Base-by-base conservation (phyloP, 2,329 filamentous ascomycete genomes). In the Epichloe gansuensis region DNA sequence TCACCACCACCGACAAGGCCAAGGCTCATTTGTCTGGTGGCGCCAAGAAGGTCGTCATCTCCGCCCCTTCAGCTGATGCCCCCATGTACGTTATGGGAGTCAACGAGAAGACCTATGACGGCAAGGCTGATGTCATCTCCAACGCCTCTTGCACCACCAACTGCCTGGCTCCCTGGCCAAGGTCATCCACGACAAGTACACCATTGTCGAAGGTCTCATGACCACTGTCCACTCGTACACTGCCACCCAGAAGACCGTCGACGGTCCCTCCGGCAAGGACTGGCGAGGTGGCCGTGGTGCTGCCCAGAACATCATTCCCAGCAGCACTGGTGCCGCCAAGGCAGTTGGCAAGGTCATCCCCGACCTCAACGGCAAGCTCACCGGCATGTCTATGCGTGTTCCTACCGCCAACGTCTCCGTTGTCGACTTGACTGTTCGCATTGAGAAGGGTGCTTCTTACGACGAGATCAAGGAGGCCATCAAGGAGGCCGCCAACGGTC, bases 71-170 rank as follows among this genome's bases (percentile, higher is more conserved):
- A 58, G 86, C 87, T 63, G 93, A 98, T 78, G 93, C 93, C 69
- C 91, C 91, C 72, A 98, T 98, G 93, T 98, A 94, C 83, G 93
- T 98, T 71, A 94, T 96, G 85, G 93, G 93, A 72, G 93, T 98
- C 79, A 98, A 97, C 83, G 80, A 97, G 77, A 82, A 91, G 73
- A 80, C 75, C 66, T 97, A 97, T 85, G 91, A 88, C 74, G 84
- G 86, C 71, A 87, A 87, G 72, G 82, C 93, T 73, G 78, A 89
- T 66, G 85, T 98, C 73, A 88, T 97, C 78, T 97, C 93, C 78
- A 98, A 98, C 81, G 93, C 93, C 66, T 97, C 93, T 65, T 97
- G 93, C 89, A 98, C 93, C 74, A 97, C 93, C 82, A 98, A 98
- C 88, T 97, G 93, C 85, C 78, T 98, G 75, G 93, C 93, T 74